These are phyloP conservation scores for Dioscorea zingiberensis DNA, from an alignment of 106 monocot genomes.

Conservation along the genomic window DNA sequence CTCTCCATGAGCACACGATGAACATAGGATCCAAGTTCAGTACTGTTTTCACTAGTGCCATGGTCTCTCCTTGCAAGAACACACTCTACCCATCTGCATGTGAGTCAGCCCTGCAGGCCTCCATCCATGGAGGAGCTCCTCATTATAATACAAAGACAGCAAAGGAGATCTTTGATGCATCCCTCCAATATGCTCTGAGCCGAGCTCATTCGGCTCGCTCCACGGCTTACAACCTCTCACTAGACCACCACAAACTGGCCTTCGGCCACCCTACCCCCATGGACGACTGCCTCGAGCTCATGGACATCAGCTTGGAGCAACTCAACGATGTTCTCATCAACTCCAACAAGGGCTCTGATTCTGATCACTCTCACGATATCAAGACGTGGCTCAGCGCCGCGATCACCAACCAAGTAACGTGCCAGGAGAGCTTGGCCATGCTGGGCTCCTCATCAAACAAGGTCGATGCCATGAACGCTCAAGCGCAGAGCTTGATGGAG, in stretches of 20 bases:
- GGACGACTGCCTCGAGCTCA: constrained; percentile 63
- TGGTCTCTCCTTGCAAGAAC: constrained; percentile 16
- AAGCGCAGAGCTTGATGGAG: constrained; percentile 22
- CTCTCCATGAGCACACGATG: too few species aligned
- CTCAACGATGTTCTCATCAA: constrained; percentile 27
- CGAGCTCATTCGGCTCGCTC: constrained; percentile 21
- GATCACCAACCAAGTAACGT: constrained; percentile 67
- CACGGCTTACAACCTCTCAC: constrained; percentile 31
- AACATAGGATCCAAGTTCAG: neutral
- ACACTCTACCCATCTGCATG: constrained; percentile 47
- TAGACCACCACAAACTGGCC: neutral
- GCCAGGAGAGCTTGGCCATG: constrained; percentile 23
- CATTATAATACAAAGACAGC: neutral
- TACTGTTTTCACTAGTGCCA: neutral
- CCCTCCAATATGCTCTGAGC: constrained; percentile 42
- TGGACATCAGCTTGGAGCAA: constrained; percentile 42
- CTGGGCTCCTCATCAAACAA: neutral
- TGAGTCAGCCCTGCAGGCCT: constrained; percentile 18
- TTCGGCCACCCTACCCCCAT: constrained; percentile 14
- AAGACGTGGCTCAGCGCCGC: constrained; percentile 69
- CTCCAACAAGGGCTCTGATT: neutral
- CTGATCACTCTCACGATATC: constrained; percentile 24
- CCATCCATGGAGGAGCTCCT: constrained; percentile 4
- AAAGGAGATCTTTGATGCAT: constrained; percentile 32
- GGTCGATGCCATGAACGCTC: constrained; percentile 10